A percentile compares a stretch with the other conserved stretches of the same genome.
Evolutionary conservation across 2,329 filamentous ascomycete species (phyloP).

Genomic region (Hymenoscyphus repandus): DNA sequence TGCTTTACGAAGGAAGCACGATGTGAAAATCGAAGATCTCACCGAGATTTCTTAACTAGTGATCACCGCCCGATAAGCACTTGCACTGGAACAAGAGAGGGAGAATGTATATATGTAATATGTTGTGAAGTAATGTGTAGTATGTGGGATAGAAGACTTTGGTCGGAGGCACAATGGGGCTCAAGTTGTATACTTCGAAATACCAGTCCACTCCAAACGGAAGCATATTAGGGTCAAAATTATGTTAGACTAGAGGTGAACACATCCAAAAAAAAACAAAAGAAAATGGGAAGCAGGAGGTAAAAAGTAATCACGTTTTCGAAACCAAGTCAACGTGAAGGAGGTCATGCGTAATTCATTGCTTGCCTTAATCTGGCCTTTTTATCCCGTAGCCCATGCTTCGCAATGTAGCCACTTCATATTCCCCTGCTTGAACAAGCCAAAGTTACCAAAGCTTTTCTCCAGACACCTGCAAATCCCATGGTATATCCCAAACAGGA

Average conservation of each 20-base stretch:
- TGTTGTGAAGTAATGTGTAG: too few species aligned
- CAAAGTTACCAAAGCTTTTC: slow-evolving; percentile 7
- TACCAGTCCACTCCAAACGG: too few species aligned
- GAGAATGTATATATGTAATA: background rate
- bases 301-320: slow-evolving; percentile 22
- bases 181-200: too few species aligned
- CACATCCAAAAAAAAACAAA: background rate
- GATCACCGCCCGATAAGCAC: too few species aligned
- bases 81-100: background rate
- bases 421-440: background rate
- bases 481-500: slow-evolving; percentile 7
- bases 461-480: slow-evolving; percentile 6
- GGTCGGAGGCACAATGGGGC: too few species aligned
- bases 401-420: background rate
- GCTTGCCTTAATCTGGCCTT: background rate
- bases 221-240: too few species aligned
- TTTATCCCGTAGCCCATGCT: background rate
- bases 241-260: background rate
- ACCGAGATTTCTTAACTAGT: background rate
- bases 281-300: background rate
- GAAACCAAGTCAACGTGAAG: slow-evolving; percentile 34
- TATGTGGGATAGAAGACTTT: too few species aligned
- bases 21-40: slow-evolving; percentile 16
- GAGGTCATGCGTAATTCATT: slow-evolving; percentile 2
- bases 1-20: slow-evolving; percentile 62